These are phyloP conservation scores for Wickerhamiella vanderwaltii DNA, from an alignment of 805 yeast genomes.

Conservation along the genomic window DNA sequence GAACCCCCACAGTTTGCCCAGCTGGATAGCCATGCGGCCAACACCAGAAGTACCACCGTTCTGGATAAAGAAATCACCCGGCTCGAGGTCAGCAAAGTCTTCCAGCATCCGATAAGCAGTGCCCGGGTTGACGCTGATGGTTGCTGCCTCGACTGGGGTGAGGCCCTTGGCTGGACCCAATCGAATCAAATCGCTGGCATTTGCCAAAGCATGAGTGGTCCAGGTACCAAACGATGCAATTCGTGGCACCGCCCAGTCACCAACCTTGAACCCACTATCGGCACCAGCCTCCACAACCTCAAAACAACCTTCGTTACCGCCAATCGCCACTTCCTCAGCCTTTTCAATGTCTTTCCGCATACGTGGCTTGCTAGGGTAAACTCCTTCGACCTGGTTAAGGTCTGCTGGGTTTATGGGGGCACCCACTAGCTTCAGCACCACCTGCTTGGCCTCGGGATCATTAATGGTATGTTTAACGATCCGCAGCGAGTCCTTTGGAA, in stretches of 20 bases:
- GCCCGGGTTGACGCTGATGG: constrained; percentile 82
- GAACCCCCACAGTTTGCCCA: constrained; percentile 64
- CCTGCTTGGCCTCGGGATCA: constrained; percentile 28
- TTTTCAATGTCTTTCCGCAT: constrained; percentile 34
- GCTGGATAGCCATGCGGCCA: constrained; percentile 81
- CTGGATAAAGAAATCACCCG: constrained; percentile 83
- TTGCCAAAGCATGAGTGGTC: constrained; percentile 63
- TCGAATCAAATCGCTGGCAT: constrained; percentile 41
- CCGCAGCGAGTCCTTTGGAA: constrained; percentile 28
- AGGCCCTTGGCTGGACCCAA: constrained; percentile 36
- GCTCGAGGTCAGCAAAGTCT: constrained; percentile 45
- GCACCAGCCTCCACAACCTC: constrained; percentile 67
- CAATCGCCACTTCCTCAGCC: constrained; percentile 62
- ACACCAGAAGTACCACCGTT: constrained; percentile 96
- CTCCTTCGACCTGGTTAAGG: constrained; percentile 73
- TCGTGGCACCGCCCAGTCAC: constrained; percentile 83
- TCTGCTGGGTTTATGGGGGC: constrained; percentile 88
- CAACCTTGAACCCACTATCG: constrained; percentile 35
- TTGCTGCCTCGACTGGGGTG: constrained; percentile 48
- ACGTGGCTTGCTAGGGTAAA: constrained; percentile 67
- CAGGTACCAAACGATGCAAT: constrained; percentile 82
- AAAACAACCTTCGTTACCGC: constrained; percentile 91
- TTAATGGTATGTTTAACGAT: constrained; percentile 29
- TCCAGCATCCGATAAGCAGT: constrained; percentile 85
- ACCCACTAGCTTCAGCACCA: constrained; percentile 59